Conservation (phyloP, 2,329 filamentous ascomycete species). For the Monilinia fructigena region DNA sequence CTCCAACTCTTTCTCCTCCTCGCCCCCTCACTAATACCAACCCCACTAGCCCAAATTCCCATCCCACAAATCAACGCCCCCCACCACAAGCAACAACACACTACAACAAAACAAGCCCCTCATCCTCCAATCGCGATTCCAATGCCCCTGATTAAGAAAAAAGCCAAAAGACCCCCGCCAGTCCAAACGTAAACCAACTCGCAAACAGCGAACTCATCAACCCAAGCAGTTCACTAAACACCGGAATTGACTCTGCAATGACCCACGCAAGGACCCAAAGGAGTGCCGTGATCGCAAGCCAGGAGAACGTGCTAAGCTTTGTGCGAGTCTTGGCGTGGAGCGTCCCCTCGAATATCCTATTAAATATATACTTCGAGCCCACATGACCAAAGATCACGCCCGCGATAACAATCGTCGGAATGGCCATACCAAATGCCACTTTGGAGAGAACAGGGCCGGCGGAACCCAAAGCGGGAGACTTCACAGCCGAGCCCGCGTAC, state of each 20-base stretch:
- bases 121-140: slow-evolving; percentile 26
- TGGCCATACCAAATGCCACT: no score
- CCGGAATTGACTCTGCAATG: slow-evolving; percentile 66
- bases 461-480: no score
- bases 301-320: slow-evolving; percentile 53
- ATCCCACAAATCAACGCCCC: slow-evolving; percentile 21
- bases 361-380: slow-evolving; percentile 64
- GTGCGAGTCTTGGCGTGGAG: slow-evolving; percentile 42
- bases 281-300: slow-evolving; percentile 54
- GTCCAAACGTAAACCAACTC: slow-evolving; percentile 60
- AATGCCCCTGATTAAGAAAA: slow-evolving; percentile 47
- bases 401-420: slow-evolving; percentile 57
- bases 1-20: neutral
- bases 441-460: no score
- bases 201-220: slow-evolving; percentile 53
- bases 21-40: neutral
- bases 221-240: slow-evolving; percentile 63
- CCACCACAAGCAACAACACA: slow-evolving; percentile 20
- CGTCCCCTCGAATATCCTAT: slow-evolving; percentile 56
- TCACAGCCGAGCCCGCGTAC: no score
- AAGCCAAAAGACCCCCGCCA: slow-evolving; percentile 51
- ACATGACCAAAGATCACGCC: slow-evolving; percentile 70
- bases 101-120: slow-evolving; percentile 17
- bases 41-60: slow-evolving; percentile 25
- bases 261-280: slow-evolving; percentile 64